These are phyloP conservation scores for Diaporthe vaccinii DNA, from an alignment of 2,329 filamentous ascomycete species.

Conservation along the genomic window DNA sequence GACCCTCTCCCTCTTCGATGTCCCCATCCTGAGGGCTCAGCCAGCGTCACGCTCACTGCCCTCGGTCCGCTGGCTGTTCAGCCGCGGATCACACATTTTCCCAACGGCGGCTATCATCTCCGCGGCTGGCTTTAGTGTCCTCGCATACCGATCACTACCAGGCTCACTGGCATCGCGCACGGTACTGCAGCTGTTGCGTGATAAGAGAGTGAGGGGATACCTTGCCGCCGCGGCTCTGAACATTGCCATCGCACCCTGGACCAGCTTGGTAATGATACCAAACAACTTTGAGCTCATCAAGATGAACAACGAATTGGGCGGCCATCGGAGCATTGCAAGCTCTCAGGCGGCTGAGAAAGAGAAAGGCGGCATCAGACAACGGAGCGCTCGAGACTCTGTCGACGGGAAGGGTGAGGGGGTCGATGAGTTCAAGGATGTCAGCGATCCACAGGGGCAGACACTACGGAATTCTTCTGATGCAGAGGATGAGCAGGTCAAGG, in stretches of 20 bases:
- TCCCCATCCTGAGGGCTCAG: constrained; percentile 50
- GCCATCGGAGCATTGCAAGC: constrained; percentile 15
- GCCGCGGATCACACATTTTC: constrained; percentile 53
- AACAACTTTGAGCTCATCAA: constrained; percentile 38
- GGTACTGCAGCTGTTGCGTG: background rate
- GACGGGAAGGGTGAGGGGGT: constrained; percentile 10
- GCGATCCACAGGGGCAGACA: constrained; percentile 34
- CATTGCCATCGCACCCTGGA: constrained; percentile 33
- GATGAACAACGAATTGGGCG: constrained; percentile 26
- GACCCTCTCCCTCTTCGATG: constrained; percentile 50
- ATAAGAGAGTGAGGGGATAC: constrained; percentile 8
- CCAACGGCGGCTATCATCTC: constrained; percentile 48
- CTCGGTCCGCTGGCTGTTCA: constrained; percentile 53
- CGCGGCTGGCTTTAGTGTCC: constrained; percentile 47
- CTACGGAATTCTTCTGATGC: background rate
- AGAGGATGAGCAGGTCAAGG: constrained; percentile 25
- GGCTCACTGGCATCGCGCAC: background rate
- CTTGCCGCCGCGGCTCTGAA: constrained; percentile 30
- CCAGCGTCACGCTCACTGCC: constrained; percentile 54
- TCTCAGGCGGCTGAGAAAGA: background rate
- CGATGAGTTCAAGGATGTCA: constrained; percentile 24
- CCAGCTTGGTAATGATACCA: constrained; percentile 30
- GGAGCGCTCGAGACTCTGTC: constrained; percentile 22
- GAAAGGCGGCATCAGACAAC: background rate
- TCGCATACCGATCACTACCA: constrained; percentile 44